Conservation (phyloP, 1,284 basidiomycete genomes). For the Puccinia hordei region DNA sequence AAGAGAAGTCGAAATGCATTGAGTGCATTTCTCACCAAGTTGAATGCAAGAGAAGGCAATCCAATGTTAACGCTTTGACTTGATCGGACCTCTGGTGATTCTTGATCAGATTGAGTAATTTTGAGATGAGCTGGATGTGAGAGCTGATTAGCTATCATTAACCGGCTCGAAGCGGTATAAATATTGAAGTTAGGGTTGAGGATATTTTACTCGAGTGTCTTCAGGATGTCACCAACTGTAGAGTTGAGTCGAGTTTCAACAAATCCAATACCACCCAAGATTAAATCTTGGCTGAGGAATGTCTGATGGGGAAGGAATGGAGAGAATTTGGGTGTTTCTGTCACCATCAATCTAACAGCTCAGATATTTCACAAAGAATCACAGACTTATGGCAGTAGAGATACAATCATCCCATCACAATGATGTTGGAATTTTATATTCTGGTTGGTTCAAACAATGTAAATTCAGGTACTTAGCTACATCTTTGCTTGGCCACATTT, state of each 20-base stretch:
- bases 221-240: background rate
- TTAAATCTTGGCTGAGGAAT: slow-evolving; percentile 15
- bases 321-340: background rate
- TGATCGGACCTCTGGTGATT: no score
- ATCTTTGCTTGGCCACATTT: no score
- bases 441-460: background rate
- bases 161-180: no score
- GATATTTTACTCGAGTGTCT: slow-evolving; percentile 1
- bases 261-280: slow-evolving; percentile 5
- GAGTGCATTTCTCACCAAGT: no score
- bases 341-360: background rate
- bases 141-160: no score
- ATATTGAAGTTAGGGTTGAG: slow-evolving; percentile 22
- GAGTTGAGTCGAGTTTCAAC: no score
- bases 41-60: no score
- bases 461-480: no score
- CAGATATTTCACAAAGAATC: slow-evolving; percentile 11
- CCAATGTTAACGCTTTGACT: no score
- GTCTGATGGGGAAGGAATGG: slow-evolving; percentile 18
- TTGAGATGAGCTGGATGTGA: no score
- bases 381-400: background rate
- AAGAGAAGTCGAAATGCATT: no score
- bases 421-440: background rate
- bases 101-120: no score
- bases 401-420: background rate